Base-by-base conservation (phyloP, 2,329 filamentous ascomycete genomes). In the Colletotrichum horii region DNA sequence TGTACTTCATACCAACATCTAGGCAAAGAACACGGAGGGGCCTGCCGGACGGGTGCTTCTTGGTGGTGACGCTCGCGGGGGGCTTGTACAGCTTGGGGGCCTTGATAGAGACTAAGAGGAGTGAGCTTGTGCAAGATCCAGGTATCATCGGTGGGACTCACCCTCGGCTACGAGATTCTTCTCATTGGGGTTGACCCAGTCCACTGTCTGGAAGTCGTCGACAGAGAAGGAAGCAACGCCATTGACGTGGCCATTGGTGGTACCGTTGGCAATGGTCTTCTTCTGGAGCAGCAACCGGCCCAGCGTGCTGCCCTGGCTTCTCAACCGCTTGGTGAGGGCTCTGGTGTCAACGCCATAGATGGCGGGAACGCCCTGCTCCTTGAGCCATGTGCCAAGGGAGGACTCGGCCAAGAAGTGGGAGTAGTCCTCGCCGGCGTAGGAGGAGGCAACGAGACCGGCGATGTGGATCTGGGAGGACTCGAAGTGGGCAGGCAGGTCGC, bases 1-100 rank as follows among this genome's bases (percentile, higher is more conserved):
- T 99, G 88, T 95, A 98, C 87, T 99, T 99, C 89, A 98, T 93
- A 84, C 97, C 97, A 80, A 99, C 96, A 87, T 99, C 97, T 80
- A 99, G 91, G 83, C 96, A 98, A 66, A 98, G 89, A 77, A 99
- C 93, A 83, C 96, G 95, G 75, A 98, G 90, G 66, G 93, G 90
- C 80, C 96, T 94, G 77, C 96, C 97, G 72, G 95, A 97, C 55
- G 96, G 94, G 86, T 98, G 96, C 85, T 95, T 94, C 80, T 98
- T 91, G 15, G 67, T 60, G 78, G 93, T 92, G 80, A 89, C 91
- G 74, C 92, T 90, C 38, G 92, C 86, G 78, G 92, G 91, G 70
- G 96, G 96, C 80, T 93, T 92, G 87, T 96, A 98, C 73, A 98
- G 90, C 84, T 95, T 96, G 73, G 96, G 95, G 78, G 93, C 88